Evolutionary conservation across 441 rosid species (phyloP).

Genomic region (Gossypium gossypioides): DNA sequence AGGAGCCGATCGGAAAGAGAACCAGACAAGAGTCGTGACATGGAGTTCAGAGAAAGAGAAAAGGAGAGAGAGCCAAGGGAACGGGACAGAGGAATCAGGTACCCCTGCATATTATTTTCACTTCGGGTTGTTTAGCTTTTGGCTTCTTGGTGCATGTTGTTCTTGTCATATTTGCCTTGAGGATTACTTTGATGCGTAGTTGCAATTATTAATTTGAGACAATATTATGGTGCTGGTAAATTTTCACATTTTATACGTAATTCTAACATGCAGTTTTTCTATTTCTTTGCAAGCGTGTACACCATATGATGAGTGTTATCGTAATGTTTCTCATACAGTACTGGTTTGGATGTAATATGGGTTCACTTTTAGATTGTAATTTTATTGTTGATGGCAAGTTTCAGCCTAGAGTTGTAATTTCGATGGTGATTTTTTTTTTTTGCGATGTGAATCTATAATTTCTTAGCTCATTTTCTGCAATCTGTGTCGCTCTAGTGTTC

Average conservation of each 20-base stretch:
- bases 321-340: not conserved
- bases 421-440: not conserved
- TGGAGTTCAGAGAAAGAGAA: slow-evolving; percentile 46
- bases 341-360: not conserved
- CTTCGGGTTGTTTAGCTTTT: not conserved
- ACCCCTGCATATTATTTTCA: slow-evolving; percentile 17
- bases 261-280: not conserved
- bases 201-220: not conserved
- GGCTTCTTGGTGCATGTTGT: not conserved
- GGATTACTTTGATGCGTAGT: not conserved
- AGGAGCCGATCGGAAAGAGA: slow-evolving; percentile 56
- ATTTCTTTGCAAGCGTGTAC: not conserved
- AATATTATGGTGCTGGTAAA: not conserved
- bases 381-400: not conserved
- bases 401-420: not conserved
- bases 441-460: not conserved
- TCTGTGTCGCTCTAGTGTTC: not conserved
- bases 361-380: not conserved
- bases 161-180: not conserved
- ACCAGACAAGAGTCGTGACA: slow-evolving; percentile 42
- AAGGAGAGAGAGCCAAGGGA: slow-evolving; percentile 36
- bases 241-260: slow-evolving; percentile 6
- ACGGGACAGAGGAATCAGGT: slow-evolving; percentile 77
- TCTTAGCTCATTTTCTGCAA: not conserved
- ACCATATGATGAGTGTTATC: not conserved